A percentile compares a stretch with the other conserved stretches of the same genome.
Conservation (phyloP, 1,284 basidiomycete species). For the Ustilago crameri region DNA sequence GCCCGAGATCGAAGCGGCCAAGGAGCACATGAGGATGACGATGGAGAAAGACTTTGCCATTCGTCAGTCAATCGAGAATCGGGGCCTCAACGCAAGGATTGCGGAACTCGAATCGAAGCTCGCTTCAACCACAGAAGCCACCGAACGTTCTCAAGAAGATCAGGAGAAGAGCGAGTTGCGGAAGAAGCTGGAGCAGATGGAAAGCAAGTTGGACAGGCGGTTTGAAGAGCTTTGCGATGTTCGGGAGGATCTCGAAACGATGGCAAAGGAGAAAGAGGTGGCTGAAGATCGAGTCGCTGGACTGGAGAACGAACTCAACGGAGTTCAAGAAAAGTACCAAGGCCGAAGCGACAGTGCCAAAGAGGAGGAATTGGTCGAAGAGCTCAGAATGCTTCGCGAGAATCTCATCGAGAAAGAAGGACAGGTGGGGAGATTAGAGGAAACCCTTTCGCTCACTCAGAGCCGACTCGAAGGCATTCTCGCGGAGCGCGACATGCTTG, state of each 20-base stretch:
- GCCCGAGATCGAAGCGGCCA: constrained; percentile 12
- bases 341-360: background rate
- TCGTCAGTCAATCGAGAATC: constrained; percentile 25
- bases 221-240: constrained; percentile 31
- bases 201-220: constrained; percentile 19
- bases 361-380: background rate
- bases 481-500: constrained; percentile 6
- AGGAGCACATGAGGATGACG: constrained; percentile 18
- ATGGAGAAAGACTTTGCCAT: constrained; percentile 43
- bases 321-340: background rate
- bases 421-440: constrained; percentile 15
- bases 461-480: constrained; percentile 4
- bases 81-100: constrained; percentile 6
- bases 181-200: constrained; percentile 14
- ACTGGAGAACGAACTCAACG: constrained; percentile 21
- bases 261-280: background rate
- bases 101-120: constrained; percentile 17
- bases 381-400: constrained; percentile 6
- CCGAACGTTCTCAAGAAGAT: background rate
- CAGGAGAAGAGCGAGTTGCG: background rate
- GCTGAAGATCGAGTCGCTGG: constrained; percentile 2
- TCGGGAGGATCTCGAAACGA: constrained; percentile 18
- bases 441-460: constrained; percentile 25
- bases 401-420: constrained; percentile 10
- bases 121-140: background rate